Conservation (phyloP, 805 yeast genomes). For the Kluyveromyces dobzhanskii region DNA sequence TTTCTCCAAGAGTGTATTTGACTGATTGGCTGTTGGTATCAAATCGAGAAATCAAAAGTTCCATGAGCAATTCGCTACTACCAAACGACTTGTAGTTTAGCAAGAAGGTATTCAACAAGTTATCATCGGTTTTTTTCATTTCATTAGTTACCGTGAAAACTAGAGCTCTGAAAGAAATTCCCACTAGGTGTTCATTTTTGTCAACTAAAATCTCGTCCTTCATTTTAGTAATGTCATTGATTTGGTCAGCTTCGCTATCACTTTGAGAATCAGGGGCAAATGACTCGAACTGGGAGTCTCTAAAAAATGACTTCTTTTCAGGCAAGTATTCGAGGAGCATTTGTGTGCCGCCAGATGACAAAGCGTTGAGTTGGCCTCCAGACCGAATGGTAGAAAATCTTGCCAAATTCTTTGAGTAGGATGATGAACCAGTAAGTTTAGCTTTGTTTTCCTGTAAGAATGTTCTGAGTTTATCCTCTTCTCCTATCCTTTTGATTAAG, state of each 20-base stretch:
- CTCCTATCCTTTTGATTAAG: conserved; percentile 36
- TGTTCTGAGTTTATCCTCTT: conserved; percentile 22
- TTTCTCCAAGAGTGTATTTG: conserved; percentile 27
- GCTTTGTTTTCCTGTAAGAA: conserved; percentile 3
- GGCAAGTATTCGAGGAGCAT: conserved; percentile 29
- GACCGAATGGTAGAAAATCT: conserved; percentile 32
- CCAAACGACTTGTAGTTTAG: conserved; percentile 69
- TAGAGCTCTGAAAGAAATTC: conserved; percentile 65
- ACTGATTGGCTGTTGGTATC: conserved; percentile 37
- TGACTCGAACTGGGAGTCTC: conserved; percentile 32
- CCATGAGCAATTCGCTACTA: conserved; percentile 55
- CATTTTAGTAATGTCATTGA: conserved; percentile 20
- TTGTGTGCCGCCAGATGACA: conserved; percentile 24
- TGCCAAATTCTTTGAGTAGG: conserved; percentile 10
- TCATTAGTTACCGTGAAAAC: conserved; percentile 63
- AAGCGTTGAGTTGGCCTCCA: conserved; percentile 16
- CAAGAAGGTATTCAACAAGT: conserved; percentile 66
- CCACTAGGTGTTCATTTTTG: conserved; percentile 44
- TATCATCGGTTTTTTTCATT: conserved; percentile 50
- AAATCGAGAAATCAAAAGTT: conserved; percentile 58
- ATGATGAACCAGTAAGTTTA: background rate
- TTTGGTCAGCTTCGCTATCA: conserved; percentile 9
- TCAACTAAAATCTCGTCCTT: conserved; percentile 34
- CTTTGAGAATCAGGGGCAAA: conserved; percentile 24
- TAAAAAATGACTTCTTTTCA: conserved; percentile 29